Base-by-base conservation (phyloP, 805 yeast genomes). In the Metschnikowia drakensbergensis region DNA sequence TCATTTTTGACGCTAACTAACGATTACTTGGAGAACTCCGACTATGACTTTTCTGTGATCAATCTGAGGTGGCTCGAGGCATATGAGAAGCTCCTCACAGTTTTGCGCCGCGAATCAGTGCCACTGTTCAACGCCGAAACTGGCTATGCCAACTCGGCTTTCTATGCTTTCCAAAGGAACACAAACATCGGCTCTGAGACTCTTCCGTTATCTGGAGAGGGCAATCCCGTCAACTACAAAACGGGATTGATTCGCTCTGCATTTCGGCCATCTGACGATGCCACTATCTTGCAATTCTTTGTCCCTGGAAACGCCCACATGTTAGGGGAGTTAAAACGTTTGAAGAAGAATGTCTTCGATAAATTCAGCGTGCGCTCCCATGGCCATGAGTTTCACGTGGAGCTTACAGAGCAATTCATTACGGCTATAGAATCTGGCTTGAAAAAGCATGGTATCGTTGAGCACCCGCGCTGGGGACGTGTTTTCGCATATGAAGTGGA, bases 401-500 rank as follows among this genome's bases (percentile, higher is more conserved):
- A 61, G 4, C 55, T 61, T 7, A 65, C 79, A 2, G 62, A 60
- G 10, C 40, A 54, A 1, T 70, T 75, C 45, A 74, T 83, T 4
- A 58, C 62, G 2, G 57, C 59, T 1, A 79, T 88, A 35, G 64
- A 69, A 6, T 46, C 59, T 2, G 94, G 88, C 0, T 81, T 89
- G 39, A 74, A 78, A 59, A 68, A 77, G 33, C 73, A 79, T 64
- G 96, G 87, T 0, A 76, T 84, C 1, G 73, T 82, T n/a, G 67
- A 80, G 3, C 94, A 89, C 62, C 82, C 85, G 2, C 65, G 56
- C 8, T 86, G 72, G 64, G 96, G 96, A 1, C 72, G 76, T 51
- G 96, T 89, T 4, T 87, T 80, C 57, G 96, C 97, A 0, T 89
- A 83, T 58, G 97, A 89, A 63, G 83, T 89, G 17, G 97, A 90